These are phyloP conservation scores for Spathaspora passalidarum DNA, from an alignment of 805 yeast genomes.

Conservation along the genomic window DNA sequence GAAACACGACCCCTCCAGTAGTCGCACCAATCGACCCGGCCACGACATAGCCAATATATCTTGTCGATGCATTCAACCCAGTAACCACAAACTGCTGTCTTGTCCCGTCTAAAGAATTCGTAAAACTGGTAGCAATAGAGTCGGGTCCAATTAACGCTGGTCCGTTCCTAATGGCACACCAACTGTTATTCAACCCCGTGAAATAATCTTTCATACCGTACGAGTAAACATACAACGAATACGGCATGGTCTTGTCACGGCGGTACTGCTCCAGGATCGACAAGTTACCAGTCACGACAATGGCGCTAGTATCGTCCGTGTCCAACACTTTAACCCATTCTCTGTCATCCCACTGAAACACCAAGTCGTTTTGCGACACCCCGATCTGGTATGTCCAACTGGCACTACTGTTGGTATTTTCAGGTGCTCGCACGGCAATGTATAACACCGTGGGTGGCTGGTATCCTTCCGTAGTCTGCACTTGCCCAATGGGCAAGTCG, in stretches of 20 bases:
- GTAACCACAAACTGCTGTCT: conserved; percentile 62
- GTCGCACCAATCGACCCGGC: conserved; percentile 22
- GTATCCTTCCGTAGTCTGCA: not conserved
- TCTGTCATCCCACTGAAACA: conserved; percentile 66
- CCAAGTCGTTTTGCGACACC: conserved; percentile 57
- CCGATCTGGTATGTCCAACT: conserved; percentile 69
- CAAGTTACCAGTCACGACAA: conserved; percentile 60
- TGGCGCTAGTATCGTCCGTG: conserved; percentile 64
- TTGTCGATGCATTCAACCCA: conserved; percentile 58
- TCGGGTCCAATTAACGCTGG: conserved; percentile 30
- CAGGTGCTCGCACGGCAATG: conserved; percentile 41
- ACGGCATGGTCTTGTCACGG: conserved; percentile 12
- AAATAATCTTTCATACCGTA: conserved; percentile 34
- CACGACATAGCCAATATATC: conserved; percentile 63
- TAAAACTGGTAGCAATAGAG: conserved; percentile 30
- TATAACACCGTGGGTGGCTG: conserved; percentile 17
- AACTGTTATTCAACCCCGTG: conserved; percentile 46
- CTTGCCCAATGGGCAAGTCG: conserved; percentile 23
- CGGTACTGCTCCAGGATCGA: conserved; percentile 15
- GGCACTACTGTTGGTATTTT: conserved; percentile 31
- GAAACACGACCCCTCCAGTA: conserved; percentile 65
- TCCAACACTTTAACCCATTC: conserved; percentile 60
- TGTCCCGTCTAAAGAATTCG: conserved; percentile 45
- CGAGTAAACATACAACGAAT: conserved; percentile 48
- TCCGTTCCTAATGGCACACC: conserved; percentile 69